A percentile compares a stretch with the other conserved stretches of the same genome.
These are phyloP conservation scores for Eucalyptus curtisii DNA, from an alignment of 345 rosid species.

Conservation along the genomic window DNA sequence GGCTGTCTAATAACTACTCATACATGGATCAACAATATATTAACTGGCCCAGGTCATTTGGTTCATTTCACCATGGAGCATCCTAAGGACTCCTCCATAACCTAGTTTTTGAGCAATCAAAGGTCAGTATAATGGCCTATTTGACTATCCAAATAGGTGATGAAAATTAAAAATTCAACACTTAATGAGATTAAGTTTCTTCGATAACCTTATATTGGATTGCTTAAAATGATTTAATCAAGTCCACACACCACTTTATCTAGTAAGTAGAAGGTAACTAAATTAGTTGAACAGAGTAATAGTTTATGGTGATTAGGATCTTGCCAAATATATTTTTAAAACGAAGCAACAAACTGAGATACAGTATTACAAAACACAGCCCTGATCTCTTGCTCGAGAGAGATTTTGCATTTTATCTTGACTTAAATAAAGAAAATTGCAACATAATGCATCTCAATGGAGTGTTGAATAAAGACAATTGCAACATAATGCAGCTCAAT, in stretches of 20 bases:
- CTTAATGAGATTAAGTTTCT: neutral
- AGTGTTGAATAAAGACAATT: neutral
- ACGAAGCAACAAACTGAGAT: neutral
- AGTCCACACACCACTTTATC: neutral
- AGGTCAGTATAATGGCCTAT: neutral
- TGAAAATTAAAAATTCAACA: neutral
- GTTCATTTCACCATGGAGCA: neutral
- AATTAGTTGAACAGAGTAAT: neutral
- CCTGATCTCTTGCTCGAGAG: neutral
- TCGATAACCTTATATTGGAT: neutral
- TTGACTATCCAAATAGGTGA: neutral
- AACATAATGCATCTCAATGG: neutral
- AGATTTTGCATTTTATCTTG: neutral
- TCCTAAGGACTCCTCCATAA: neutral
- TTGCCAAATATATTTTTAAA: neutral
- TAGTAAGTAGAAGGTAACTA: neutral
- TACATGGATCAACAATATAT: neutral
- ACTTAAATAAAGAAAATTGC: neutral
- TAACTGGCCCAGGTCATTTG: neutral
- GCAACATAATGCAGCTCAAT: neutral
- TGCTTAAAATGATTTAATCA: neutral
- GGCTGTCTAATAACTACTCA: neutral
- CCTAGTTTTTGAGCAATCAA: neutral
- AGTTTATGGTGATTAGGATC: too few species aligned
- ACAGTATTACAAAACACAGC: neutral